phyloP scores from a whole-genome alignment of 2,329 filamentous ascomycete genomes.

The Dothideomycetes sp. region DNA sequence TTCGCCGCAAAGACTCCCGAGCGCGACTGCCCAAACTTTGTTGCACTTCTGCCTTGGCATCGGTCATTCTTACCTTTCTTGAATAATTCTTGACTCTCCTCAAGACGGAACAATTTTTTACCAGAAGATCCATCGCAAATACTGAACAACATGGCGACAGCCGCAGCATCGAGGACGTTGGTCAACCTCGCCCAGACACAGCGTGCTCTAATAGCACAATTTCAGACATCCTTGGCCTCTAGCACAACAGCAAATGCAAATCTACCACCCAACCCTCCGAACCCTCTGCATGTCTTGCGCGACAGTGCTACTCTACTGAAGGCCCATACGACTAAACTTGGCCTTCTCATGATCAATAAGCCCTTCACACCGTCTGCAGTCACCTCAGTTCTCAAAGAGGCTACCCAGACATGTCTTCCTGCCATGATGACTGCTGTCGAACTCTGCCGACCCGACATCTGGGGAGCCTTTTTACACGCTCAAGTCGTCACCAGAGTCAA shows the following conservation, averaged over 20 bases:
- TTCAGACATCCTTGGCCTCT: constrained; percentile 22
- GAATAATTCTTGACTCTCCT: too few species aligned
- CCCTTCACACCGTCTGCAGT: constrained; percentile 78
- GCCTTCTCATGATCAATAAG: constrained; percentile 74
- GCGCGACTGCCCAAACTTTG: too few species aligned
- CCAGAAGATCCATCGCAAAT: too few species aligned
- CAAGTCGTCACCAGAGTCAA: constrained; percentile 55
- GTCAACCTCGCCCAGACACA: constrained; percentile 24
- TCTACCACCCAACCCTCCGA: constrained; percentile 26
- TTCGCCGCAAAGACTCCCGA: too few species aligned
- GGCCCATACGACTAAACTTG: constrained; percentile 80
- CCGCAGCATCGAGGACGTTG: constrained; percentile 21
- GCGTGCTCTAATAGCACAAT: constrained; percentile 25
- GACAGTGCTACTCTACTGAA: constrained; percentile 65
- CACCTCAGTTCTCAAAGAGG: constrained; percentile 57
- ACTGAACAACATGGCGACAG: constrained; percentile 24
- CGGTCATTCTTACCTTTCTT: too few species aligned
- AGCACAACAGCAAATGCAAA: constrained; percentile 15
- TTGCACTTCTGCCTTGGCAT: too few species aligned
- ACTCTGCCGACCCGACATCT: constrained; percentile 51
- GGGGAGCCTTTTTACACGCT: constrained; percentile 53
- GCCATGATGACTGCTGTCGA: constrained; percentile 64
- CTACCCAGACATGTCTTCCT: constrained; percentile 65
- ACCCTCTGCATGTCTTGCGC: constrained; percentile 59
- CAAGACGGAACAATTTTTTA: too few species aligned